These are phyloP conservation scores for Bruguiera parviflora DNA, from an alignment of 345 rosid genomes.

Conservation along the genomic window DNA sequence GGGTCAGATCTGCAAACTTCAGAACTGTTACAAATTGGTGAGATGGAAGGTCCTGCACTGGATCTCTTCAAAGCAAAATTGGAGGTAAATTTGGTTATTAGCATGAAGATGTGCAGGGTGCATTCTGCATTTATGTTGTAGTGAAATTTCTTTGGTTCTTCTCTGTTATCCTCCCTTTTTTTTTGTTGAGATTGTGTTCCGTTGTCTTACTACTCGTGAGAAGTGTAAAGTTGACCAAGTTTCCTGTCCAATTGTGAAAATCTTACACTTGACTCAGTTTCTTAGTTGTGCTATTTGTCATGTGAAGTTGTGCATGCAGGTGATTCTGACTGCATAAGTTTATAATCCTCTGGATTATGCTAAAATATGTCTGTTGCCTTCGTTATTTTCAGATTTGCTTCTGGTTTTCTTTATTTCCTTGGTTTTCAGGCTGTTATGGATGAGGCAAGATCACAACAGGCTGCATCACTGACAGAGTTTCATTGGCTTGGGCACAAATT, in stretches of 20 bases:
- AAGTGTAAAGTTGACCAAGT: neutral
- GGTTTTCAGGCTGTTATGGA: slow-evolving; percentile 84
- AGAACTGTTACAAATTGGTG: slow-evolving; percentile 86
- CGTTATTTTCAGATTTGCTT: neutral
- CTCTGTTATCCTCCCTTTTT: slow-evolving; percentile 3
- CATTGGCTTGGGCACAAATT: slow-evolving; percentile 91
- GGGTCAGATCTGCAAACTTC: slow-evolving; percentile 83
- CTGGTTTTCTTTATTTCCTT: neutral
- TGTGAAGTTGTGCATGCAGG: neutral
- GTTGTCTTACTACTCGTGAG: neutral
- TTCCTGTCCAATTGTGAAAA: neutral
- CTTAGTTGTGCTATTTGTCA: neutral
- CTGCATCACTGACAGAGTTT: slow-evolving; percentile 93
- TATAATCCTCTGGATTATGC: no score
- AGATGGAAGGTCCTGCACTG: slow-evolving; percentile 96
- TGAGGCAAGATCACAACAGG: slow-evolving; percentile 97
- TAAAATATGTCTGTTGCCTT: no score
- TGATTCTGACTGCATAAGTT: neutral
- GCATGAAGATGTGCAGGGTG: slow-evolving; percentile 1
- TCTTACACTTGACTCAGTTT: neutral
- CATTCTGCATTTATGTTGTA: neutral
- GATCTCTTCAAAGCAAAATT: slow-evolving; percentile 94
- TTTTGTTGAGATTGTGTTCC: neutral
- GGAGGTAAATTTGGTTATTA: slow-evolving; percentile 51
- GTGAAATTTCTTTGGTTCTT: slow-evolving; percentile 1